A percentile compares a stretch with the other conserved stretches of the same genome.
Conservation (phyloP, 2,329 filamentous ascomycete species). For the Epichloe gansuensis region DNA sequence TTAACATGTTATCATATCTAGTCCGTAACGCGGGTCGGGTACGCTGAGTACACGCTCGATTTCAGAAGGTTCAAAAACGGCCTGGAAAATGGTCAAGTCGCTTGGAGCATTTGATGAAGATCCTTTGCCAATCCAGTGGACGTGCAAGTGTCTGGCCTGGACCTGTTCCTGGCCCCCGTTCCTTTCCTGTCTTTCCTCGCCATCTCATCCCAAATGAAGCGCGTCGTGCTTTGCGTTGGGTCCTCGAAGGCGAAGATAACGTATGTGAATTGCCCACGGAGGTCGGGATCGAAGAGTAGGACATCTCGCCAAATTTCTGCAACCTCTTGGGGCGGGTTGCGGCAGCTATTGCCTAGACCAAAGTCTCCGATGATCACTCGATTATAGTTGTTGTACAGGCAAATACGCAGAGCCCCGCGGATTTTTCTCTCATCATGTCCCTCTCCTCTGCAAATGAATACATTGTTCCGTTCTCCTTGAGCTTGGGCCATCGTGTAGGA, state of each 20-base stretch:
- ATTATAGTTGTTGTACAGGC: slow-evolving; percentile 45
- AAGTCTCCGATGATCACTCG: slow-evolving; percentile 53
- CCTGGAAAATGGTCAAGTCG: slow-evolving; percentile 42
- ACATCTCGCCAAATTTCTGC: slow-evolving; percentile 55
- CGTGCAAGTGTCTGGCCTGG: slow-evolving; percentile 16
- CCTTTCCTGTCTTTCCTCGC: slow-evolving; percentile 35
- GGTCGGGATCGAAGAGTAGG: slow-evolving; percentile 48
- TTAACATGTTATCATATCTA: slow-evolving; percentile 37
- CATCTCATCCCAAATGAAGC: slow-evolving; percentile 42
- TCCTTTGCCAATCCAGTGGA: slow-evolving; percentile 14
- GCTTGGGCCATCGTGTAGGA: slow-evolving; percentile 60
- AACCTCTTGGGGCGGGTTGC: slow-evolving; percentile 53
- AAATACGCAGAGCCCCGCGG: slow-evolving; percentile 57
- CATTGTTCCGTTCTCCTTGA: slow-evolving; percentile 51
- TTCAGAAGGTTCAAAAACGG: slow-evolving; percentile 38
- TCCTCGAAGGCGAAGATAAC: slow-evolving; percentile 56
- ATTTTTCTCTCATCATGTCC: slow-evolving; percentile 61
- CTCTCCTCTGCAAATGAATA: slow-evolving; percentile 63
- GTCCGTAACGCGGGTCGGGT: slow-evolving; percentile 41
- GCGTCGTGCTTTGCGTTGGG: slow-evolving; percentile 37
- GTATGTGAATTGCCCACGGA: slow-evolving; percentile 48
- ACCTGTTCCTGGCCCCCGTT: slow-evolving; percentile 21
- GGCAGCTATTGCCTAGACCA: slow-evolving; percentile 49
- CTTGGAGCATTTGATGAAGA: slow-evolving; percentile 14
- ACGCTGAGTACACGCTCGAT: slow-evolving; percentile 37